Conservation (phyloP, 495 filamentous ascomycete genomes). For the Penicillium dipodomyicola region DNA sequence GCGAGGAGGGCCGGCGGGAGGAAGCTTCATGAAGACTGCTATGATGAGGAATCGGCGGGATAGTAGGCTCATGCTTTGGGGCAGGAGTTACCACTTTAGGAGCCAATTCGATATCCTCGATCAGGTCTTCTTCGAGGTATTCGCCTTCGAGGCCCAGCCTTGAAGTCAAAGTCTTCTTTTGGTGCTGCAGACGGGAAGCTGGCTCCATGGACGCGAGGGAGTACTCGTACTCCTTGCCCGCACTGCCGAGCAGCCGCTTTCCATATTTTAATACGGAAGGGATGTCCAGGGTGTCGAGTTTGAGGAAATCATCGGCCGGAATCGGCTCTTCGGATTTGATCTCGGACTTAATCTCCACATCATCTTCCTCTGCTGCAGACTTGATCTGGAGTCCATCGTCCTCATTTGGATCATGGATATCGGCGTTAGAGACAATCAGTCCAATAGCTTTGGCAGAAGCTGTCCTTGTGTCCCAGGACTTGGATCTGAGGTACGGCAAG, state of each 20-base stretch:
- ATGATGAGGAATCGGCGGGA: slow-evolving; percentile 33
- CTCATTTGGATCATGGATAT: slow-evolving; percentile 81
- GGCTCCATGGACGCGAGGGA: slow-evolving; percentile 78
- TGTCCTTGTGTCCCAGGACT: slow-evolving; percentile 91
- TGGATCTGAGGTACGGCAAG: slow-evolving; percentile 85
- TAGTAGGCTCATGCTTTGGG: slow-evolving; percentile 44
- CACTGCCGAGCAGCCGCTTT: slow-evolving; percentile 76
- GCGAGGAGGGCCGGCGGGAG: slow-evolving; percentile 47
- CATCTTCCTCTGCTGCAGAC: slow-evolving; percentile 52
- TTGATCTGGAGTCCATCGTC: slow-evolving; percentile 52
- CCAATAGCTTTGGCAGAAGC: slow-evolving; percentile 91
- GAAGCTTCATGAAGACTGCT: slow-evolving; percentile 48
- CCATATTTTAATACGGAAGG: slow-evolving; percentile 75
- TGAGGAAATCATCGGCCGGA: slow-evolving; percentile 55
- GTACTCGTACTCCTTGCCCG: slow-evolving; percentile 79
- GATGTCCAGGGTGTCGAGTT: slow-evolving; percentile 73
- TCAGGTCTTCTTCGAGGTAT: slow-evolving; percentile 80
- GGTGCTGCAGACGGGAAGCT: slow-evolving; percentile 71
- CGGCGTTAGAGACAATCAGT: slow-evolving; percentile 86
- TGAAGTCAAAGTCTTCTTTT: slow-evolving; percentile 81
- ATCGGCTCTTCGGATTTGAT: slow-evolving; percentile 33
- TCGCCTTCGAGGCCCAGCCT: slow-evolving; percentile 82
- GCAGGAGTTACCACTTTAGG: slow-evolving; percentile 43
- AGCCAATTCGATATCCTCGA: slow-evolving; percentile 60
- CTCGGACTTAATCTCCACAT: slow-evolving; percentile 50